Conservation (phyloP, 495 filamentous ascomycete species). For the Neurospora pannonica region DNA sequence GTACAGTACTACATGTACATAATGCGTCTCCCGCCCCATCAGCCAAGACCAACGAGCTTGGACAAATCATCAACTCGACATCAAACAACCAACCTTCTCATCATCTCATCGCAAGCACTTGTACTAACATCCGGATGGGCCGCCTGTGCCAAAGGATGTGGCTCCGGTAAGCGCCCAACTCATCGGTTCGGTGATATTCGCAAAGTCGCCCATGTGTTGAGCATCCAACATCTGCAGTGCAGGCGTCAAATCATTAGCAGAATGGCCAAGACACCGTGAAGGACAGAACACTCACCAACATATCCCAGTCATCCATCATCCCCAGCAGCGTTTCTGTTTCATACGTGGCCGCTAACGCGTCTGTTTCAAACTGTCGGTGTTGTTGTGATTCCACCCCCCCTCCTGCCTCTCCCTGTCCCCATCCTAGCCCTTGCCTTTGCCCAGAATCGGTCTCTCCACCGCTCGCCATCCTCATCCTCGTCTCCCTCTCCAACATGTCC, state of each 20-base stretch:
- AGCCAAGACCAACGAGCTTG: neutral
- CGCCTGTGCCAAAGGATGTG: neutral
- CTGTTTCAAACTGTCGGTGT: neutral
- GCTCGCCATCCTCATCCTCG: neutral
- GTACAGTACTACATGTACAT: neutral
- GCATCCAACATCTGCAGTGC: neutral
- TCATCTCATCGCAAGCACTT: neutral
- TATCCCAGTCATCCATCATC: neutral
- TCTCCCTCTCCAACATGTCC: conserved; percentile 9
- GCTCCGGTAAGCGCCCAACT: neutral
- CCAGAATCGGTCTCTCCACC: neutral
- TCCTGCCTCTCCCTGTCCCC: neutral
- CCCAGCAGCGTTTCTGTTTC: neutral
- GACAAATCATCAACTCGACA: neutral
- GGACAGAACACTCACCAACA: neutral
- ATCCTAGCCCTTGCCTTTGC: neutral
- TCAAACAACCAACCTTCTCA: neutral
- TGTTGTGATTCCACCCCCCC: neutral
- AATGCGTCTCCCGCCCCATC: neutral
- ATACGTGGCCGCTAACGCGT: neutral
- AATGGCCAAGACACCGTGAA: neutral
- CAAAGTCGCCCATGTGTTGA: neutral
- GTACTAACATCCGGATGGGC: neutral
- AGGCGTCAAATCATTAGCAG: neutral
- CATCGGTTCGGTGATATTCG: neutral